Evolutionary conservation across 1,284 basidiomycete species (phyloP).

Genomic region (Chondrostereum purpureum): DNA sequence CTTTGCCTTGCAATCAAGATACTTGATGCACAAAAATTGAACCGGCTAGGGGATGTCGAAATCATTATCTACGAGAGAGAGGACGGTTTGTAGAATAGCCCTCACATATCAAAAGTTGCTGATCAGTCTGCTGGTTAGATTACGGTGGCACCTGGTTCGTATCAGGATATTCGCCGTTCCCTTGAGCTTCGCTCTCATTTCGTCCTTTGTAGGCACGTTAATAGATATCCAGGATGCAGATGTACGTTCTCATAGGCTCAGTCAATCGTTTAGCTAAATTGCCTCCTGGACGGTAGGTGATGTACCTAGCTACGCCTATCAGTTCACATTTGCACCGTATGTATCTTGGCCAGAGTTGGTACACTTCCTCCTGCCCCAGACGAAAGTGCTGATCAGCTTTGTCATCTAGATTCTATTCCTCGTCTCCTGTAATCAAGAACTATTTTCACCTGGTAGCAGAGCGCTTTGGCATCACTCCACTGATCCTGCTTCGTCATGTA

Average conservation of each 20-base stretch:
- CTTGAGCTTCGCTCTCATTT: background rate
- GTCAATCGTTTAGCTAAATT: background rate
- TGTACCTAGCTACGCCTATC: slow-evolving; percentile 1
- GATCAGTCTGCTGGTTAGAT: background rate
- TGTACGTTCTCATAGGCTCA: background rate
- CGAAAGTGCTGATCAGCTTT: background rate
- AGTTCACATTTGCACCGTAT: slow-evolving; percentile 4
- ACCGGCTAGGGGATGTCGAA: background rate
- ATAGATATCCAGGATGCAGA: slow-evolving; percentile 3
- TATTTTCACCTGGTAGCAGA: background rate
- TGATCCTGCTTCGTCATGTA: background rate
- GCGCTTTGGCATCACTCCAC: background rate
- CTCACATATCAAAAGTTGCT: background rate
- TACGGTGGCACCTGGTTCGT: slow-evolving; percentile 2
- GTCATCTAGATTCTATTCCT: background rate
- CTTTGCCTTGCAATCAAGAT: slow-evolving; percentile 1
- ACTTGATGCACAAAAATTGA: background rate
- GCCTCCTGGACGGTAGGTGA: background rate
- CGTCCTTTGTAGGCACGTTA: slow-evolving; percentile 1
- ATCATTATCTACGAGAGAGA: slow-evolving; percentile 2
- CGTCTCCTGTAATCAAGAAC: background rate
- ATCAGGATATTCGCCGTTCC: background rate
- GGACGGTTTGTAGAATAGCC: background rate
- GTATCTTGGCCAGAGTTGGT: background rate
- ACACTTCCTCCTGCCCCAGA: background rate